Conservation (phyloP, 305 asterid genomes). For the Nicotiana rustica region DNA sequence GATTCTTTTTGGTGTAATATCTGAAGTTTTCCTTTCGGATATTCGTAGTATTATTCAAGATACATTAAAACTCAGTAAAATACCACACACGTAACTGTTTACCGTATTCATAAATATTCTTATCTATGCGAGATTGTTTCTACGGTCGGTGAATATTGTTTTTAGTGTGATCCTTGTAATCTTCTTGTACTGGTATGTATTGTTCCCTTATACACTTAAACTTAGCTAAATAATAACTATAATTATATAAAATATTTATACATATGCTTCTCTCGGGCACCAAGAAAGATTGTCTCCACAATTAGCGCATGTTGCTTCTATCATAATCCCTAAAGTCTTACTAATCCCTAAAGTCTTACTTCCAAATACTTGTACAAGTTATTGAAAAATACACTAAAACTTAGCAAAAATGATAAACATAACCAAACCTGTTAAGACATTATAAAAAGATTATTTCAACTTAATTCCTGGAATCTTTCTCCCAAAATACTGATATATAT, state of each 20-base stretch:
- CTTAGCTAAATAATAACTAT: neutral
- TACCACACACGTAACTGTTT: too few relatives aligned
- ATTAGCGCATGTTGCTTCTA: too few relatives aligned
- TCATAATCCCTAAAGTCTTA: too few relatives aligned
- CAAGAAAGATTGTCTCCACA: too few relatives aligned
- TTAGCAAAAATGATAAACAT: neutral
- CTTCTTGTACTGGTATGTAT: neutral
- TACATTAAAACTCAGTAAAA: too few relatives aligned
- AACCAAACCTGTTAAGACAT: neutral
- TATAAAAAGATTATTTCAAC: neutral
- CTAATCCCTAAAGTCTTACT: too few relatives aligned
- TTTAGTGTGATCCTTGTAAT: neutral
- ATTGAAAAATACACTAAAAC: neutral
- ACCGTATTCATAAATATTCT: too few relatives aligned
- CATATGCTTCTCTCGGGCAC: too few relatives aligned
- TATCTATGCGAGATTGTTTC: neutral
- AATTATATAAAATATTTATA: neutral
- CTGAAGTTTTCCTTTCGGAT: neutral
- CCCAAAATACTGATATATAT: too few relatives aligned
- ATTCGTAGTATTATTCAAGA: too few relatives aligned
- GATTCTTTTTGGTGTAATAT: neutral
- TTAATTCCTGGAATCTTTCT: neutral
- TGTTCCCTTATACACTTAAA: neutral
- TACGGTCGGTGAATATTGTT: neutral
- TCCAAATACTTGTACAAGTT: too few relatives aligned